Evolutionary conservation across 2,329 filamentous ascomycete genomes (phyloP).

Genomic region (Ramichloridium luteum): DNA sequence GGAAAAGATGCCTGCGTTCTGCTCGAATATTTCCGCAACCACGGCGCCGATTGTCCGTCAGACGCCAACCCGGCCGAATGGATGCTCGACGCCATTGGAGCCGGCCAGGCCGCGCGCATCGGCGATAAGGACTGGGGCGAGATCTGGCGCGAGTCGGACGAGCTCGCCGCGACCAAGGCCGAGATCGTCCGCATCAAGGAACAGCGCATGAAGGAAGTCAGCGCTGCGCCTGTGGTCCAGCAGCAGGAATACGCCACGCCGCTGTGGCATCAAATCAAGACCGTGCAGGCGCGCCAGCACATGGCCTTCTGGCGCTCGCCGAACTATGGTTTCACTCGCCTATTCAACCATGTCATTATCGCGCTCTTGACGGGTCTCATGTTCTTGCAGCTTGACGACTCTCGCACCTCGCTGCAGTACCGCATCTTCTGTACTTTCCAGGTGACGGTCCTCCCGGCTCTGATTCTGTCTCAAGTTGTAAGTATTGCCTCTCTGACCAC

Average conservation of each 20-base stretch:
- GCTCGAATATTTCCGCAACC: constrained; percentile 41
- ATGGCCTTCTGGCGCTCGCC: constrained; percentile 73
- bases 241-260: constrained; percentile 77
- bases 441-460: constrained; percentile 67
- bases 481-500: too few species aligned
- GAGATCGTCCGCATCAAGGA: constrained; percentile 56
- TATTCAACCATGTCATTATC: constrained; percentile 75
- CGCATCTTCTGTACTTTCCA: constrained; percentile 86
- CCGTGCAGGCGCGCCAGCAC: constrained; percentile 62
- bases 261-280: constrained; percentile 61
- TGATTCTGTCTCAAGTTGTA: constrained; percentile 78
- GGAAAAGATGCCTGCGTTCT: constrained; percentile 60
- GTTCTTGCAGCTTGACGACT: constrained; percentile 66
- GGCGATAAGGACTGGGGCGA: constrained; percentile 69
- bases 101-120: constrained; percentile 58
- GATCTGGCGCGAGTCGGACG: constrained; percentile 62
- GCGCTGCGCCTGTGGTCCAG: constrained; percentile 31
- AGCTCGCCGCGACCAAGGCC: constrained; percentile 54
- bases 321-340: constrained; percentile 77
- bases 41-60: constrained; percentile 41
- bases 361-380: constrained; percentile 67
- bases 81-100: constrained; percentile 76
- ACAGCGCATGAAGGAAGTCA: constrained; percentile 40
- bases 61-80: constrained; percentile 69
- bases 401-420: constrained; percentile 66